phyloP scores from a whole-genome alignment of 202 grass and related monocot species.

The Miscanthus sacchariflorus region DNA sequence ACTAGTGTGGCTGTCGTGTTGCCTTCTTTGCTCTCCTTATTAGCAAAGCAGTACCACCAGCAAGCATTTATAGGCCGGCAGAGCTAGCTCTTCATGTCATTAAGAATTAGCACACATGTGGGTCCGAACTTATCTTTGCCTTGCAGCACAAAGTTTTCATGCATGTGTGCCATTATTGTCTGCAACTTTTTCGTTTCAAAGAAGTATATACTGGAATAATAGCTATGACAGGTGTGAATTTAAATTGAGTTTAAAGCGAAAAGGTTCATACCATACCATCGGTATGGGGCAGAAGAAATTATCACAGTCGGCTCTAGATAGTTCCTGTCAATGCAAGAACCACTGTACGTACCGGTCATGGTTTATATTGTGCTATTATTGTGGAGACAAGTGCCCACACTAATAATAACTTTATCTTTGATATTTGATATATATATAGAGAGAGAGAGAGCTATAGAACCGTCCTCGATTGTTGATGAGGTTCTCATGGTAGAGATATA shows the following conservation, averaged over 20 bases:
- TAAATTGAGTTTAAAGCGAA: not conserved
- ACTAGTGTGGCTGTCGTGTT: not conserved
- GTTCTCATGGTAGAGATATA: too few relatives aligned
- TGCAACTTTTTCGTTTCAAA: not conserved
- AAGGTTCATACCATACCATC: not conserved
- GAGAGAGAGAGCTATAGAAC: too few relatives aligned
- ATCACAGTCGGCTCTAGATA: too few relatives aligned
- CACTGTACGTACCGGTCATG: too few relatives aligned
- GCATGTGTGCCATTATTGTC: not conserved
- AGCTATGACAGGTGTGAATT: not conserved
- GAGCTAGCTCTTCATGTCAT: not conserved
- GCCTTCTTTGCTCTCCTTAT: not conserved
- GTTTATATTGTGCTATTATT: too few relatives aligned
- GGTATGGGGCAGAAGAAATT: not conserved
- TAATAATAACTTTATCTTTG: too few relatives aligned
- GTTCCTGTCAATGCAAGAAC: too few relatives aligned
- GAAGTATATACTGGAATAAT: not conserved
- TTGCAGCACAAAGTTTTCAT: not conserved
- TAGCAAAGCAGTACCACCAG: not conserved
- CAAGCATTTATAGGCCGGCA: not conserved
- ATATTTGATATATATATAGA: too few relatives aligned
- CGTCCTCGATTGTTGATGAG: too few relatives aligned
- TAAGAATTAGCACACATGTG: not conserved
- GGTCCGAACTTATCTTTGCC: not conserved
- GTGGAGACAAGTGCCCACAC: too few relatives aligned